Evolutionary conservation across 768 basidiomycete genomes (phyloP).

Genomic region (Pisolithus microcarpus): DNA sequence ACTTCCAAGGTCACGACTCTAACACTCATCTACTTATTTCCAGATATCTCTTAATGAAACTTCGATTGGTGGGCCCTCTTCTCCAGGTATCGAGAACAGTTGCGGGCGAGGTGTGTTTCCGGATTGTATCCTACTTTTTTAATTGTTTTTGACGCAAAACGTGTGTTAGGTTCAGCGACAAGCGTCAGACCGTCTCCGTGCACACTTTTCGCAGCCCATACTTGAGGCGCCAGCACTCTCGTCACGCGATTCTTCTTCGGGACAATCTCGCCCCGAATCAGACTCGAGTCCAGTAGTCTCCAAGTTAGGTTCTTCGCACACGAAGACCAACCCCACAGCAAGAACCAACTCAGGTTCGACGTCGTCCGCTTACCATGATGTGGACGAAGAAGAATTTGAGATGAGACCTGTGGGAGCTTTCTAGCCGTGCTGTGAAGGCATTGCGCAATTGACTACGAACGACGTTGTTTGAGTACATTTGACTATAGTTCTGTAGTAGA

Average conservation of each 20-base stretch:
- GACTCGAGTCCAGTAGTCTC: background rate
- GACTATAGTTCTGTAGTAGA: background rate
- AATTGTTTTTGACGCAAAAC: background rate
- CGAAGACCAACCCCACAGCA: background rate
- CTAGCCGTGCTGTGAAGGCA: background rate
- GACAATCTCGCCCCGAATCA: background rate
- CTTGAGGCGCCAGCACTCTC: constrained; percentile 8
- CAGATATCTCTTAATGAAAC: constrained; percentile 61
- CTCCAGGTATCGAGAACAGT: constrained; percentile 60
- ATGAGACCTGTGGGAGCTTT: background rate
- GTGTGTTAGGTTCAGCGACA: constrained; percentile 51
- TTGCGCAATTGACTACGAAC: too few relatives aligned
- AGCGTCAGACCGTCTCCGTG: constrained; percentile 45
- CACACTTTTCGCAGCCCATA: constrained; percentile 50
- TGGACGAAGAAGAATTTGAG: background rate
- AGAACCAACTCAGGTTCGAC: background rate
- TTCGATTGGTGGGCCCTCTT: constrained; percentile 72
- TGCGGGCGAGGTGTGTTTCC: constrained; percentile 50
- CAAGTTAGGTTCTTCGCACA: background rate
- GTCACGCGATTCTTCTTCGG: background rate
- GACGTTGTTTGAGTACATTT: background rate
- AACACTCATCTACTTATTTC: background rate
- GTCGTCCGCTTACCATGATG: background rate
- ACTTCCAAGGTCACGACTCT: background rate
- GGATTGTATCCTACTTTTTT: background rate